A percentile compares a stretch with the other conserved stretches of the same genome.
Evolutionary conservation across 805 yeast genomes (phyloP).

Genomic region (Priceomyces fermenticarens): DNA sequence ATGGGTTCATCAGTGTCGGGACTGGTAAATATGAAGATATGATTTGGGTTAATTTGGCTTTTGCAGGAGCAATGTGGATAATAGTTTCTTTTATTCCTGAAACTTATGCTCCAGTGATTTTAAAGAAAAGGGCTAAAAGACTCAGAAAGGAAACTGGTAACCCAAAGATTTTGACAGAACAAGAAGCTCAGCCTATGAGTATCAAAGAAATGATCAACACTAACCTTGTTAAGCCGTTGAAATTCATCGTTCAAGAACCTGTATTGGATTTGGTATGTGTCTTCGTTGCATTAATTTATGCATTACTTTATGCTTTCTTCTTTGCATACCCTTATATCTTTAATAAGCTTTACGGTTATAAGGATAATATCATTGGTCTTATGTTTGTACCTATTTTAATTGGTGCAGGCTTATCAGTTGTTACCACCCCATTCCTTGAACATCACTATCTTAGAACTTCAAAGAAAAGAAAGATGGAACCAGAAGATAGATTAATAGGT

Average conservation of each 20-base stretch:
- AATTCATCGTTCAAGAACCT: slow-evolving; percentile 76
- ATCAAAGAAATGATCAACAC: slow-evolving; percentile 66
- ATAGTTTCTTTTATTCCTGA: slow-evolving; percentile 71
- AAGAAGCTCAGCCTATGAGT: slow-evolving; percentile 77
- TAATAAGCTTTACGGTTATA: slow-evolving; percentile 68
- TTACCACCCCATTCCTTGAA: slow-evolving; percentile 75
- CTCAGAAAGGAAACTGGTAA: slow-evolving; percentile 80
- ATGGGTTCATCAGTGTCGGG: slow-evolving; percentile 77
- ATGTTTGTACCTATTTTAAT: slow-evolving; percentile 89
- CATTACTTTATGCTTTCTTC: slow-evolving; percentile 89
- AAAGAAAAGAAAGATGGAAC: slow-evolving; percentile 58
- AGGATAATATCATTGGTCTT: slow-evolving; percentile 76
- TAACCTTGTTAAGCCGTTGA: slow-evolving; percentile 77
- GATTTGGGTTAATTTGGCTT: slow-evolving; percentile 91
- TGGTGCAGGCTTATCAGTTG: slow-evolving; percentile 74
- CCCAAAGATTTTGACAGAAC: slow-evolving; percentile 84
- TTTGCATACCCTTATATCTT: slow-evolving; percentile 93
- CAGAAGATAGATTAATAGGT: slow-evolving; percentile 78
- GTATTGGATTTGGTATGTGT: slow-evolving; percentile 79
- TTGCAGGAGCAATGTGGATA: slow-evolving; percentile 83
- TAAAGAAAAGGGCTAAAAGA: slow-evolving; percentile 61
- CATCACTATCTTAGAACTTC: slow-evolving; percentile 51
- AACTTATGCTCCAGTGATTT: slow-evolving; percentile 81
- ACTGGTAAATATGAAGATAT: slow-evolving; percentile 67
- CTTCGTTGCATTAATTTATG: slow-evolving; percentile 84